Percentiles rank a stretch among this genome's conserved stretches.
Conservation (phyloP, 129 eudicot species). For the Flaveria sonorensis region DNA sequence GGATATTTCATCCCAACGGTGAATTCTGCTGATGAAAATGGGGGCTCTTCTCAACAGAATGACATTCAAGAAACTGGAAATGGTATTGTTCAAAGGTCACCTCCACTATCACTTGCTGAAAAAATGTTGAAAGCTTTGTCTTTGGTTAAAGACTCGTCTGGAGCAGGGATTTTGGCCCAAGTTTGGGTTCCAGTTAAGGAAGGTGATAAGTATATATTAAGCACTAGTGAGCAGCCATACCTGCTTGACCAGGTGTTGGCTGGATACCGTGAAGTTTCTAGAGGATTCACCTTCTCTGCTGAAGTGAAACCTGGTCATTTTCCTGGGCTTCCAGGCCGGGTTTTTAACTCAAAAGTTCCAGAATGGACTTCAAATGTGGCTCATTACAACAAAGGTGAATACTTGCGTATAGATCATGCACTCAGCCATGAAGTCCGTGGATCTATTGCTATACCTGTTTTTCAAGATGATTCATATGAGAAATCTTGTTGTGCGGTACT, state of each 20-base stretch:
- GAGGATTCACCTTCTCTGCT: slow-evolving; percentile 66
- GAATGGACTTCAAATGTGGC: slow-evolving; percentile 92
- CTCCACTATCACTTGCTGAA: slow-evolving; percentile 52
- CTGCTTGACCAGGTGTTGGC: slow-evolving; percentile 68
- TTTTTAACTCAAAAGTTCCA: slow-evolving; percentile 72
- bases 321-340: slow-evolving; percentile 90
- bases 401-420: slow-evolving; percentile 77
- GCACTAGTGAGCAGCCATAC: slow-evolving; percentile 89
- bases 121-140: slow-evolving; percentile 79
- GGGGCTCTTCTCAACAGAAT: slow-evolving; percentile 30
- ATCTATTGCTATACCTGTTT: slow-evolving; percentile 78
- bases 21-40: slow-evolving; percentile 37
- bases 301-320: slow-evolving; percentile 60
- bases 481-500: slow-evolving; percentile 76
- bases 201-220: slow-evolving; percentile 64
- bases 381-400: slow-evolving; percentile 69
- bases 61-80: slow-evolving; percentile 21
- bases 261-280: slow-evolving; percentile 89
- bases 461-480: slow-evolving; percentile 48
- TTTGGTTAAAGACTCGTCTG: slow-evolving; percentile 69
- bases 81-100: slow-evolving; percentile 48
- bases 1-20: slow-evolving; percentile 32
- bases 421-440: slow-evolving; percentile 77
- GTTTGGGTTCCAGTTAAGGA: slow-evolving; percentile 85
- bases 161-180: slow-evolving; percentile 85